phyloP scores from a whole-genome alignment of 192 early-diverging fungal species.

The Gaertneriomyces sp. region DNA sequence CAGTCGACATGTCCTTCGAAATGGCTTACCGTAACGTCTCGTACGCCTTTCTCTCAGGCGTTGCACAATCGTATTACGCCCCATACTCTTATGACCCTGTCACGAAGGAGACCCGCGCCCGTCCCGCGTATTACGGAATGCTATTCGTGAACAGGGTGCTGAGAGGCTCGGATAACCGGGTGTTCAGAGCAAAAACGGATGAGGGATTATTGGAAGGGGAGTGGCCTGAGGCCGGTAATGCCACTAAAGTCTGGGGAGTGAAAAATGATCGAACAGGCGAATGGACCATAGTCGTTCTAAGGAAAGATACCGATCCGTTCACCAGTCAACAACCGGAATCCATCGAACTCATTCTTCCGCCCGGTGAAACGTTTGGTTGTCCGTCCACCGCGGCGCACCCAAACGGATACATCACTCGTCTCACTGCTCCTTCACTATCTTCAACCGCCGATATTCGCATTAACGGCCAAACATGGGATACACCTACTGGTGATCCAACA shows the following conservation, averaged over 20 bases:
- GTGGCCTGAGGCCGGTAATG: slow-evolving; percentile 15
- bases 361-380: background rate
- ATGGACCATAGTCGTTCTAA: slow-evolving; percentile 5
- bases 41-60: slow-evolving; percentile 18
- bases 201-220: slow-evolving; percentile 2
- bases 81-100: slow-evolving; percentile 13
- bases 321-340: background rate
- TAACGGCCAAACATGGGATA: slow-evolving; percentile 21
- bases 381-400: background rate
- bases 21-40: slow-evolving; percentile 20
- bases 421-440: background rate
- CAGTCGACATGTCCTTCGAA: slow-evolving; percentile 19
- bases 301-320: slow-evolving; percentile 1
- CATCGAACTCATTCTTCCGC: background rate
- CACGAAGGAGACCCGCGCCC: background rate
- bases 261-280: slow-evolving; percentile 4
- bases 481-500: background rate
- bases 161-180: slow-evolving; percentile 1
- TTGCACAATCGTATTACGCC: slow-evolving; percentile 20
- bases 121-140: slow-evolving; percentile 23
- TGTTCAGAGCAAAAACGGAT: slow-evolving; percentile 16
- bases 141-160: slow-evolving; percentile 15
- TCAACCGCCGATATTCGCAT: slow-evolving; percentile 14
- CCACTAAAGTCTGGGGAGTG: slow-evolving; percentile 22
- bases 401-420: slow-evolving; percentile 10